Percentiles rank a stretch among this genome's conserved stretches.
phyloP scores from a whole-genome alignment of 2,329 filamentous ascomycete species.

The Clonostachys rhizophaga region DNA sequence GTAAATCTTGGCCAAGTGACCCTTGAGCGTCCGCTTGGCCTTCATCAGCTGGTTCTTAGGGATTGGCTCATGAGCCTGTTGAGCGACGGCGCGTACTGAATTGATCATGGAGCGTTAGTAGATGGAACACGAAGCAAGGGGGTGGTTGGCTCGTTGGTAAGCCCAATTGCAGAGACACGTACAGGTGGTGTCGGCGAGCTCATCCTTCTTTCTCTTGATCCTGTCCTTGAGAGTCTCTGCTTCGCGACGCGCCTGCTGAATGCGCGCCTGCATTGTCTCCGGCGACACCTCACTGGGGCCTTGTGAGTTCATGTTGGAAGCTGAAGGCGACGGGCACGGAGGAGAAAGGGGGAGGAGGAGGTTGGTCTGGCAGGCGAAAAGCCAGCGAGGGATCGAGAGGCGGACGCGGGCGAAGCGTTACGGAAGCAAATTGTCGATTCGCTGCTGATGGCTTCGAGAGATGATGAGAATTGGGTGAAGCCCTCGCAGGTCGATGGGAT shows the following conservation, averaged over 20 bases:
- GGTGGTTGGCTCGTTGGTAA: not conserved
- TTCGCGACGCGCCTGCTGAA: slow-evolving; percentile 90
- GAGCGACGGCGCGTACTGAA: slow-evolving; percentile 84
- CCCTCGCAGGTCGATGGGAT: not conserved
- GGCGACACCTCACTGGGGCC: slow-evolving; percentile 60
- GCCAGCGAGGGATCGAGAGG: slow-evolving; percentile 3
- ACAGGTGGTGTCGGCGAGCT: slow-evolving; percentile 96
- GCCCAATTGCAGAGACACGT: slow-evolving; percentile 39
- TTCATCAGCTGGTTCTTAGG: slow-evolving; percentile 93
- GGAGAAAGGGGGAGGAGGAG: slow-evolving; percentile 1
- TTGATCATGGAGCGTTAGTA: not conserved
- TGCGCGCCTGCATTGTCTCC: slow-evolving; percentile 86
- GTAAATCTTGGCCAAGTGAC: slow-evolving; percentile 98
- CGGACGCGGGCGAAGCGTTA: not conserved
- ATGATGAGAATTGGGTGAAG: not conserved
- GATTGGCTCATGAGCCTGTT: slow-evolving; percentile 87
- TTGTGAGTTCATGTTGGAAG: slow-evolving; percentile 48
- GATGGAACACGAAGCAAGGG: not conserved
- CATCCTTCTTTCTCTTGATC: slow-evolving; percentile 99
- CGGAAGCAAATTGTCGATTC: not conserved
- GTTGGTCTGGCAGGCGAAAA: not conserved
- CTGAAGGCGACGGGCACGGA: slow-evolving; percentile 3
- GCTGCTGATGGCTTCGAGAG: not conserved
- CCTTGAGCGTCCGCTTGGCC: slow-evolving; percentile 93
- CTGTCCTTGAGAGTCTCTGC: slow-evolving; percentile 96